Conservation (phyloP, 2,329 filamentous ascomycete species). For the Fusarium luffae region DNA sequence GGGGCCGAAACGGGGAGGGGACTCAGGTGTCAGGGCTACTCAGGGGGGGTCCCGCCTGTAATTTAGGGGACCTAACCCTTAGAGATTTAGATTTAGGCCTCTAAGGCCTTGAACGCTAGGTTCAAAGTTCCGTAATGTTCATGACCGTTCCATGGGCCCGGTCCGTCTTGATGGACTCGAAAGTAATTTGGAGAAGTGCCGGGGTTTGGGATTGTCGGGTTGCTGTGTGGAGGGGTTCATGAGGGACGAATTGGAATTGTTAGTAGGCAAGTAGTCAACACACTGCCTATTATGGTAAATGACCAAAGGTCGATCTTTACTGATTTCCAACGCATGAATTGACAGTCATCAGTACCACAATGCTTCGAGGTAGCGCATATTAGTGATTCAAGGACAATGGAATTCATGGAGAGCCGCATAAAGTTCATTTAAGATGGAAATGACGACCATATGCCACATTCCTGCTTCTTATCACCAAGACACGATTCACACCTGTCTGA, state of each 20-base stretch:
- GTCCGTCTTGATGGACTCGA: constrained; percentile 11
- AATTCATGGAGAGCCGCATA: background rate
- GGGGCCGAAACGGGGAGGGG: constrained; percentile 30
- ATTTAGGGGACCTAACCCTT: constrained; percentile 30
- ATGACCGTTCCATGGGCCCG: background rate
- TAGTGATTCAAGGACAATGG: background rate
- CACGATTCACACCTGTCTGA: background rate
- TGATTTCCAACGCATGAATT: background rate
- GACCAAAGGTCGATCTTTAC: constrained; percentile 4
- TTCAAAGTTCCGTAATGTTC: background rate
- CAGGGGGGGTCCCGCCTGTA: constrained; percentile 22
- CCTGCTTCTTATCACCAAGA: constrained; percentile 18
- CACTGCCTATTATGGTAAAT: constrained; percentile 27
- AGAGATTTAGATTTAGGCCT: background rate
- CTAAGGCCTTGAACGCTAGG: background rate
- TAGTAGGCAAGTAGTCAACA: constrained; percentile 22
- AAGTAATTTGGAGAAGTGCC: constrained; percentile 24
- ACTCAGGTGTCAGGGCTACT: constrained; percentile 5
- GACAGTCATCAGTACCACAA: background rate
- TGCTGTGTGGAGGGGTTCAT: constrained; percentile 28
- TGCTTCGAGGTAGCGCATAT: background rate
- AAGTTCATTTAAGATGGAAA: constrained; percentile 5
- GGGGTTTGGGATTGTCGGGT: constrained; percentile 3
- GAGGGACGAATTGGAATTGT: constrained; percentile 3
- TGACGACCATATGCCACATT: constrained; percentile 21